These are phyloP conservation scores for Zygosaccharomyces kombuchaensis DNA, from an alignment of 805 yeast species.

Conservation along the genomic window DNA sequence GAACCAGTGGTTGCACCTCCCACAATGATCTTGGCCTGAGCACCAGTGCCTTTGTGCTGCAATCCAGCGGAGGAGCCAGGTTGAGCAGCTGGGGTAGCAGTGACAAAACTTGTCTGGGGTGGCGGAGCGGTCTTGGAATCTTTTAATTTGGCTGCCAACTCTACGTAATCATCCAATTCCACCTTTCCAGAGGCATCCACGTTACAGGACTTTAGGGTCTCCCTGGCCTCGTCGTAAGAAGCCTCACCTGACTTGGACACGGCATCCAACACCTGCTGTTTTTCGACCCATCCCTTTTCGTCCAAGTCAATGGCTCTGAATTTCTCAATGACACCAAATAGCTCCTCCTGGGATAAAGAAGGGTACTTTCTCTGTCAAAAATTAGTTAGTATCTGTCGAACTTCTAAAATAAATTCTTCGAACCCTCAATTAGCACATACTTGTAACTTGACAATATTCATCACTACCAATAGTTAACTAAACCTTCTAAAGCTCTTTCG, in stretches of 20 bases:
- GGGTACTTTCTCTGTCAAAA: conserved; percentile 72
- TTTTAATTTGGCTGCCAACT: conserved; percentile 73
- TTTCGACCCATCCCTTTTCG: conserved; percentile 92
- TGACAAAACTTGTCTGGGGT: conserved; percentile 31
- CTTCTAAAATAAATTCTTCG: neutral
- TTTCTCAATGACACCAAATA: conserved; percentile 79
- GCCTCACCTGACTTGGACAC: conserved; percentile 75
- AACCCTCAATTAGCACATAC: conserved; percentile 34
- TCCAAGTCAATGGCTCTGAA: conserved; percentile 83
- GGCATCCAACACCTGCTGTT: conserved; percentile 81
- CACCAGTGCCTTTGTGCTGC: conserved; percentile 50
- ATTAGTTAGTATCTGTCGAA: neutral
- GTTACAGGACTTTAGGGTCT: conserved; percentile 81
- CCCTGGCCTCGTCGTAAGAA: conserved; percentile 88
- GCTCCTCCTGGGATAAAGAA: conserved; percentile 74
- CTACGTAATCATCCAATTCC: conserved; percentile 91
- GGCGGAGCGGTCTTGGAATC: conserved; percentile 35
- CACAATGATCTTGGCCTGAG: conserved; percentile 73
- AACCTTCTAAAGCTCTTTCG: neutral
- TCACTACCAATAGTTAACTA: conserved; percentile 16
- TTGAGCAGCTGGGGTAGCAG: conserved; percentile 27
- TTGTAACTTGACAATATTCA: conserved; percentile 64
- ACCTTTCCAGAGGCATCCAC: conserved; percentile 97
- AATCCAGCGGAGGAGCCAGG: conserved; percentile 36
- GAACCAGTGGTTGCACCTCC: conserved; percentile 87